Percentiles rank a stretch among this genome's conserved stretches.
Evolutionary conservation across 2,329 filamentous ascomycete species (phyloP).

Genomic region (Periconia macrospinosa): DNA sequence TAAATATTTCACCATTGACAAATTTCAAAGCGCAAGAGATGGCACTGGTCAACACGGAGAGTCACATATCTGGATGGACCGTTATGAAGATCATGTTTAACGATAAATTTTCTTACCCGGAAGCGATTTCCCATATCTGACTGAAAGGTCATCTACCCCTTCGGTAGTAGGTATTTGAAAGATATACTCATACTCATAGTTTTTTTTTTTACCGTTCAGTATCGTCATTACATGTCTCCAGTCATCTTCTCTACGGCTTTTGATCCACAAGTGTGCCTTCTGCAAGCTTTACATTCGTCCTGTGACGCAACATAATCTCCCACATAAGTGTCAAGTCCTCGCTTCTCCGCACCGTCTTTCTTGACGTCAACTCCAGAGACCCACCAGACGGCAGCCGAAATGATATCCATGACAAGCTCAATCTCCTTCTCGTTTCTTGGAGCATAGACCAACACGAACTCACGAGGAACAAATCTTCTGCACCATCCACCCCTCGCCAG

Average conservation of each 20-base stretch:
- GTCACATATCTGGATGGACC: too few relatives aligned
- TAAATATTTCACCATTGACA: neutral
- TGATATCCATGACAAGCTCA: constrained; percentile 66
- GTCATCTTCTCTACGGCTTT: constrained; percentile 29
- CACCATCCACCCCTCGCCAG: constrained; percentile 69
- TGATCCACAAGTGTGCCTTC: constrained; percentile 24
- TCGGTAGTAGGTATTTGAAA: too few relatives aligned
- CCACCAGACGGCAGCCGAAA: constrained; percentile 76
- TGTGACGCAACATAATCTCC: constrained; percentile 13
- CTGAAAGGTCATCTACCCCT: too few relatives aligned
- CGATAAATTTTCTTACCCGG: too few relatives aligned
- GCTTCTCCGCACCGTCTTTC: constrained; percentile 20
- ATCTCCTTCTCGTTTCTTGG: constrained; percentile 71
- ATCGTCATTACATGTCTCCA: constrained; percentile 19
- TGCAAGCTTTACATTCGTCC: constrained; percentile 31
- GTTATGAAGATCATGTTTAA: too few relatives aligned
- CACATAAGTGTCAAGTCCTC: constrained; percentile 21
- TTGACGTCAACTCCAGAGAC: constrained; percentile 47
- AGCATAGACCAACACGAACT: constrained; percentile 83
- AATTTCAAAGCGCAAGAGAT: neutral
- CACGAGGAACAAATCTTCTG: constrained; percentile 68
- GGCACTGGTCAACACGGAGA: too few relatives aligned
- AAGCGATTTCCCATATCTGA: too few relatives aligned
- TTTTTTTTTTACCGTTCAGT: too few relatives aligned
- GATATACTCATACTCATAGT: too few relatives aligned